Percentiles rank a stretch among this genome's conserved stretches.
phyloP scores from a whole-genome alignment of 1,284 basidiomycete species.

The Jaminaea rosea region DNA sequence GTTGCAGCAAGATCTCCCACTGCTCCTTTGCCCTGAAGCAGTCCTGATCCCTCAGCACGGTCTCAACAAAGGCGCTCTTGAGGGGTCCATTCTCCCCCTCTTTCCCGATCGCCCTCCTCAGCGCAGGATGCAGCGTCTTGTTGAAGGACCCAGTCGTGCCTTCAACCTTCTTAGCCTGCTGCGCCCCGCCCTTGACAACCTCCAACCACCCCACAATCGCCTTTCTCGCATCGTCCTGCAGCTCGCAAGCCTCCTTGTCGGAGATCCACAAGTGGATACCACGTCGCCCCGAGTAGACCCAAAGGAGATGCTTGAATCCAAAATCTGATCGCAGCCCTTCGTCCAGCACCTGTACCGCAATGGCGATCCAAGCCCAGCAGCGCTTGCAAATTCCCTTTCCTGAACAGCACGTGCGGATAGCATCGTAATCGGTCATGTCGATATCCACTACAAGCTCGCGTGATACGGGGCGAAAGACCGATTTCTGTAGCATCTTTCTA shows the following conservation, averaged over 20 bases:
- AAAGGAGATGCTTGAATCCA: conserved; percentile 68
- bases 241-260: conserved; percentile 72
- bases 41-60: conserved; percentile 78
- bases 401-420: conserved; percentile 86
- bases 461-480: conserved; percentile 65
- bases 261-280: conserved; percentile 98
- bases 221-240: conserved; percentile 84
- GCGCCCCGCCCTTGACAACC: conserved; percentile 68
- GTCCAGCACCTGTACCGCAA: conserved; percentile 83
- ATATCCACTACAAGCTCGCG: conserved; percentile 99
- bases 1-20: conserved; percentile 64
- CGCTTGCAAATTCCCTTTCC: conserved; percentile 81
- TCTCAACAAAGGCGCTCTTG: conserved; percentile 56
- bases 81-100: conserved; percentile 49
- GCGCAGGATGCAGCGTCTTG: conserved; percentile 47
- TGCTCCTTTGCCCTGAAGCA: conserved; percentile 66
- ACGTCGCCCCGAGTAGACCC: conserved; percentile 97
- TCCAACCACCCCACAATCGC: conserved; percentile 79
- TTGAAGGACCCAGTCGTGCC: conserved; percentile 58
- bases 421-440: conserved; percentile 99
- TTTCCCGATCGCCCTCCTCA: conserved; percentile 38
- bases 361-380: conserved; percentile 91
- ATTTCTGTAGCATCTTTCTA: conserved; percentile 71
- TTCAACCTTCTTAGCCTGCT: conserved; percentile 77
- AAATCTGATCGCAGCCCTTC: conserved; percentile 68